phyloP scores from a whole-genome alignment of 352 stramenopile genomes.

The Globisporangium cederbergense region DNA sequence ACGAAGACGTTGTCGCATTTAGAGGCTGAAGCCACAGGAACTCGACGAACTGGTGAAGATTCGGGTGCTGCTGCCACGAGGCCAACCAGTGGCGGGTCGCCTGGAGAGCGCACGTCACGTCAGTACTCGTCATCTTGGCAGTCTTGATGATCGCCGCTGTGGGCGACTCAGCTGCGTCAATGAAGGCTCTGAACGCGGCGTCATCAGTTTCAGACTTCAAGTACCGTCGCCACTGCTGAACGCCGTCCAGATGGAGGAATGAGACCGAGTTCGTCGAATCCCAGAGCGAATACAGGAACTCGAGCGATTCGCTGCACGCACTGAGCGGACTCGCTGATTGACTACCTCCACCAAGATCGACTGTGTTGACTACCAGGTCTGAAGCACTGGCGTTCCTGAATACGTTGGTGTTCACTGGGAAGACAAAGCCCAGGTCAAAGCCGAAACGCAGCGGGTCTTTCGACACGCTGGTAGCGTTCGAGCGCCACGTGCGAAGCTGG shows the following conservation, averaged over 20 bases:
- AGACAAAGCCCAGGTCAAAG: constrained; percentile 39
- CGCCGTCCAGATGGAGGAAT: constrained; percentile 33
- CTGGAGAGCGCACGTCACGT: constrained; percentile 36
- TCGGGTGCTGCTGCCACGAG: constrained; percentile 51
- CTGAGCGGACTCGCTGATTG: constrained; percentile 13
- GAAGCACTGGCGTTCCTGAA: constrained; percentile 20
- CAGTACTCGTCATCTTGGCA: constrained; percentile 13
- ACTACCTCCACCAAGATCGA: constrained; percentile 2
- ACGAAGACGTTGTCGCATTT: constrained; percentile 8
- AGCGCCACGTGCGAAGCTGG: constrained; percentile 38
- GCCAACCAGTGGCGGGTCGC: constrained; percentile 44
- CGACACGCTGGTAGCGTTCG: constrained; percentile 8
- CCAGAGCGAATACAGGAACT: constrained; percentile 42
- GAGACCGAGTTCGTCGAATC: constrained; percentile 27
- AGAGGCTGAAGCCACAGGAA: constrained; percentile 36
- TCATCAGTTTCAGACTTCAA: constrained; percentile 14
- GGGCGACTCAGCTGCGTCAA: neutral
- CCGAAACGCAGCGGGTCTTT: constrained; percentile 41
- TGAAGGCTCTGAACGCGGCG: constrained; percentile 1
- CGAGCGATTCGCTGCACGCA: constrained; percentile 28
- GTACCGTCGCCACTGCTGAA: constrained; percentile 27
- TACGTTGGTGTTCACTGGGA: constrained; percentile 25
- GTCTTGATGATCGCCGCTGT: constrained; percentile 1
- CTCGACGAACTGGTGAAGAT: constrained; percentile 44
- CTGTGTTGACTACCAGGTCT: constrained; percentile 38